Evolutionary conservation across 2,329 filamentous ascomycete genomes (phyloP), one percentile per base, ranked within the genome.

Genomic region (Gaeumannomyces sp.): DNA sequence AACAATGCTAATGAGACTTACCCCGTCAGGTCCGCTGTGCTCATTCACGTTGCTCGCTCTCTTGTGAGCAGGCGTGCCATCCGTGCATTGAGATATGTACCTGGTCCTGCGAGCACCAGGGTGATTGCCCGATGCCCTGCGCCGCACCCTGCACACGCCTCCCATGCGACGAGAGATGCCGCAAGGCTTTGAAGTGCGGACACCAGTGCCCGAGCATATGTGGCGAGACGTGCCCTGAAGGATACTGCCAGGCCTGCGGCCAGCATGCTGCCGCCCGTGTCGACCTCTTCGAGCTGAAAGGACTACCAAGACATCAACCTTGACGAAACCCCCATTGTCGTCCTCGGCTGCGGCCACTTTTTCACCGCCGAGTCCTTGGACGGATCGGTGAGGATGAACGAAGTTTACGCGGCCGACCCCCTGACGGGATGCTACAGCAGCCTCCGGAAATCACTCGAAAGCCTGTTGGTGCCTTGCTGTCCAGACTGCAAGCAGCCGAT

Each of bases 121-220:
- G 68, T 0, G 13, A 59, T 2, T 84, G 81, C 63, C 73, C 73
- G 0, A 79, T 86, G 78, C 84, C 84, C 2, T 91, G 89, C 67
- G 86, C 86, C 0, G 88, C 83, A 0, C 88, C 89, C 0, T 92
- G 89, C 71, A 78, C 89, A 68, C 82, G 85, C 75, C 70, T 90
- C 0, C 89, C 89, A 1, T 92, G 89, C 71, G 83, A 82, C 1
- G 73, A 79, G 68, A 78, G 88, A 11, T 92, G 89, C 70, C 70
- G 76, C 3, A 77, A 82, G 33, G 22, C 65, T 0, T 72, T 91
- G 4, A 25, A 31, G 0, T 91, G 89, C 70, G 84, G 84, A 0
- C 87, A 91, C 71, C 83, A 79, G 71, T 91, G 77, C 56, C 87
- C 87, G 0, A 85, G 83, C 0, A 67, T 89, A 2, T 91, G 88